Evolutionary conservation across 257 asterid genomes (phyloP), one percentile per base, ranked within the genome.

Genomic region (Solanum arcanum): DNA sequence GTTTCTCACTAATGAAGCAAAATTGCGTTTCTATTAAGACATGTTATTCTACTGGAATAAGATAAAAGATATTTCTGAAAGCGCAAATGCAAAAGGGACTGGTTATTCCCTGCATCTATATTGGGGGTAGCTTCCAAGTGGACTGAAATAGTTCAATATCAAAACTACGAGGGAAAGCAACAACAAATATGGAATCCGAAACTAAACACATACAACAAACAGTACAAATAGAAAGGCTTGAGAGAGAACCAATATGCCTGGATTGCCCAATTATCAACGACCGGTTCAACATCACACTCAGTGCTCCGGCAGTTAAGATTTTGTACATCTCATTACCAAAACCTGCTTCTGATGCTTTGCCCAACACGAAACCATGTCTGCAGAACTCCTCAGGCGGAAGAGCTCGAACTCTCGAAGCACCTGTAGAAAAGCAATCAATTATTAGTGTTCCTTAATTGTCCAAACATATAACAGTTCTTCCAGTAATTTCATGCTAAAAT

Each of bases 241-340:
- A 93, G 98, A 92, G 93, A 93, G 94, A 95, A 97, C 98, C 98
- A 93, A 94, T 35, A 91, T 97, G 99, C 99, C 99, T 97, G 98
- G 99, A 94, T 96, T 97, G 99, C 90, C 98, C 99, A 81, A 97
- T 96, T 86, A 97, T 96, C 91, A 97, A 87, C n/a, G 99, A 97
- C 86, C 99, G 97, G 90, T 97, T 97, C 94, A 97, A 89, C 98
- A 97, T 97, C 88, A 97, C 98, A 64, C 99, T 97, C 89, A 97
- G 87, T 33, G 98, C 98, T n/a, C 97, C 98, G 29, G 97, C 99
- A 88, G 94, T 94, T 88, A 97, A 90, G 87, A 97, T 91, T 92
- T 97, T 97, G 96, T 97, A 97, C 93, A 97, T 83, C 88, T 97
- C 99, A 83, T 97, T 97, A 70, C 99, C 99, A 92, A 97, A 92